phyloP scores from a whole-genome alignment of 2,329 filamentous ascomycete species.

The Orbilia brochopaga region DNA sequence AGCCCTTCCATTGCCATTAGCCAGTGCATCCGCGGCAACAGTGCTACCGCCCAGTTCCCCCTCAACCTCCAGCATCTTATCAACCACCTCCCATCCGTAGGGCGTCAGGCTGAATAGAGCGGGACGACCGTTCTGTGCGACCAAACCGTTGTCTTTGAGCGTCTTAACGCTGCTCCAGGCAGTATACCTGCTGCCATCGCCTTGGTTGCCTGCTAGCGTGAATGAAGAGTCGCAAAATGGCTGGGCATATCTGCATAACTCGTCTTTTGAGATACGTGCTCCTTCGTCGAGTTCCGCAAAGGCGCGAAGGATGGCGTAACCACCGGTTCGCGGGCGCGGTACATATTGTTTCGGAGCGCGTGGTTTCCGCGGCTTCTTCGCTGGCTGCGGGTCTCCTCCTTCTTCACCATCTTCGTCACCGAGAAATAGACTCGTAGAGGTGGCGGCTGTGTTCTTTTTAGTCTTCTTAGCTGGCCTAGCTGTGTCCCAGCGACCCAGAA shows the following conservation, averaged over 20 bases:
- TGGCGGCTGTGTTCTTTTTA: conserved; percentile 8
- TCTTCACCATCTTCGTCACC: conserved; percentile 58
- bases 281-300: conserved; percentile 67
- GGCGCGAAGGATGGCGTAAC: conserved; percentile 74
- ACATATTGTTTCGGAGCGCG: conserved; percentile 70
- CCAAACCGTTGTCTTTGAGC: conserved; percentile 73
- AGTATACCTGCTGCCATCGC: conserved; percentile 69
- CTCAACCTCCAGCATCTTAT: conserved; percentile 64
- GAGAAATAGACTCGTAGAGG: not conserved
- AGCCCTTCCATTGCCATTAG: conserved; percentile 5
- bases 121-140: conserved; percentile 73
- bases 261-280: conserved; percentile 68
- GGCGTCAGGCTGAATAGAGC: conserved; percentile 75
- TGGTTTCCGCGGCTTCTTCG: conserved; percentile 66
- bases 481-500: conserved; percentile 33
- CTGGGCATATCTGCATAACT: conserved; percentile 73
- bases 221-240: conserved; percentile 76
- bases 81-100: conserved; percentile 77
- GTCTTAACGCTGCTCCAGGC: conserved; percentile 86
- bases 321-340: conserved; percentile 73
- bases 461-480: conserved; percentile 34
- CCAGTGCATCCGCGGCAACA: conserved; percentile 11
- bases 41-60: conserved; percentile 24
- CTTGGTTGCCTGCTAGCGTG: conserved; percentile 69
- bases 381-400: conserved; percentile 49